phyloP scores from a whole-genome alignment of 495 filamentous ascomycete species.

The Thermothielavioides terrestris region DNA sequence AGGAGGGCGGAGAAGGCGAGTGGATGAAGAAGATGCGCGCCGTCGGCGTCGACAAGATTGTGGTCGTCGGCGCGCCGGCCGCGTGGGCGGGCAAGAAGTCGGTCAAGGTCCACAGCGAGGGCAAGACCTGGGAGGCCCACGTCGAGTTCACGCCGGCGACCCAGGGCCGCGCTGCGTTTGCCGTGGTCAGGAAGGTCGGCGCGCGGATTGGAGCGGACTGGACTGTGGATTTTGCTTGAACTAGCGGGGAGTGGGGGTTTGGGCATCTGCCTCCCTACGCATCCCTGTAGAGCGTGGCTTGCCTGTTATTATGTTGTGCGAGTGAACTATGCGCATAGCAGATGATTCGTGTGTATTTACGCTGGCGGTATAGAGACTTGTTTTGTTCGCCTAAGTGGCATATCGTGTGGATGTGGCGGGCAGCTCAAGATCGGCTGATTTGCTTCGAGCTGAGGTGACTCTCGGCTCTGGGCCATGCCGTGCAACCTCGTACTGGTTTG shows the following conservation, averaged over 20 bases:
- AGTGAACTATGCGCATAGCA: too few species aligned
- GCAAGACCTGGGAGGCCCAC: conserved; percentile 48
- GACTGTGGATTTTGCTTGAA: conserved; percentile 52
- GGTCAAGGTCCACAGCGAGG: conserved; percentile 62
- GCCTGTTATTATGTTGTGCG: too few species aligned
- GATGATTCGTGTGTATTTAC: not conserved
- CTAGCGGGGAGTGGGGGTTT: not conserved
- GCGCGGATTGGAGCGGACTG: conserved; percentile 72
- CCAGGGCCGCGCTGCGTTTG: conserved; percentile 62
- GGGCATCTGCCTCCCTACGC: too few species aligned
- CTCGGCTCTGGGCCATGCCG: too few species aligned
- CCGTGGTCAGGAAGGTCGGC: conserved; percentile 69
- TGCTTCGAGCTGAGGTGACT: too few species aligned
- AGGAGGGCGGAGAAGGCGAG: conserved; percentile 58
- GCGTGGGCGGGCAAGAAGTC: conserved; percentile 54
- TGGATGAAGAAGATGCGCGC: conserved; percentile 68
- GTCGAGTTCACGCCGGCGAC: conserved; percentile 54
- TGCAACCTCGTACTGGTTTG: too few species aligned
- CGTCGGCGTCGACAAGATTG: conserved; percentile 72
- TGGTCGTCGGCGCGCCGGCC: conserved; percentile 68
- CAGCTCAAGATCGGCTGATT: too few species aligned
- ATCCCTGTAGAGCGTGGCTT: too few species aligned
- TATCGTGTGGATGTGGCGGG: not conserved
- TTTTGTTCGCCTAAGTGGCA: not conserved
- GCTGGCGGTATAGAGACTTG: not conserved